phyloP scores from a whole-genome alignment of 306 rosid species.

The Gillenia trifoliata region DNA sequence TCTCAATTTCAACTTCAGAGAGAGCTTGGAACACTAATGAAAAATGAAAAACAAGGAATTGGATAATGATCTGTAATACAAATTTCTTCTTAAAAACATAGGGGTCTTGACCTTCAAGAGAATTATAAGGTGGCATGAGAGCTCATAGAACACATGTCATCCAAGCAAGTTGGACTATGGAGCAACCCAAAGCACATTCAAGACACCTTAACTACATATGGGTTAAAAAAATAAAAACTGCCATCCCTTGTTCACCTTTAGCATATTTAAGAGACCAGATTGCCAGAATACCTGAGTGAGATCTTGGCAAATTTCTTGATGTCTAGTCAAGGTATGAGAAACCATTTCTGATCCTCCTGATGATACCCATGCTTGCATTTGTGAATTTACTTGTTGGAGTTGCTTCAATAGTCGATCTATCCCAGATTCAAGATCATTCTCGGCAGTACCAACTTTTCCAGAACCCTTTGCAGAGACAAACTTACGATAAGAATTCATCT shows the following conservation, averaged over 20 bases:
- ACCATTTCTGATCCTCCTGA: constrained; percentile 97
- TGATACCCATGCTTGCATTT: constrained; percentile 98
- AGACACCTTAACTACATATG: background rate
- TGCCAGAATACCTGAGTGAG: constrained; percentile 76
- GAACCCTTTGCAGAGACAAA: constrained; percentile 77
- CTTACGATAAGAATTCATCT: constrained; percentile 78
- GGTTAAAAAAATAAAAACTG: background rate
- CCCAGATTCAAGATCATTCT: constrained; percentile 72
- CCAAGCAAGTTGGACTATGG: constrained; percentile 1
- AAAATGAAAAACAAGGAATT: background rate
- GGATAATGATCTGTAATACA: background rate
- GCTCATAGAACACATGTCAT: constrained; percentile 14
- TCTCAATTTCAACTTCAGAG: background rate
- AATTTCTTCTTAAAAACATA: background rate
- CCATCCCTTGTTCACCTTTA: background rate
- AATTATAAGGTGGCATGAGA: constrained; percentile 1
- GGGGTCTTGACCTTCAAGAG: background rate
- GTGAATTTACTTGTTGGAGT: constrained; percentile 93
- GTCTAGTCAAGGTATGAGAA: constrained; percentile 94
- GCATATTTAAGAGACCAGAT: constrained; percentile 10
- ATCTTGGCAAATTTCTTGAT: constrained; percentile 98
- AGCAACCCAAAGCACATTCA: constrained; percentile 8
- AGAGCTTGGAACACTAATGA: background rate
- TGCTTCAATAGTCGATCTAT: constrained; percentile 72
- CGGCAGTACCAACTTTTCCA: constrained; percentile 49